Conservation (phyloP, 768 basidiomycete genomes). For the Tephrocybe sp. region DNA sequence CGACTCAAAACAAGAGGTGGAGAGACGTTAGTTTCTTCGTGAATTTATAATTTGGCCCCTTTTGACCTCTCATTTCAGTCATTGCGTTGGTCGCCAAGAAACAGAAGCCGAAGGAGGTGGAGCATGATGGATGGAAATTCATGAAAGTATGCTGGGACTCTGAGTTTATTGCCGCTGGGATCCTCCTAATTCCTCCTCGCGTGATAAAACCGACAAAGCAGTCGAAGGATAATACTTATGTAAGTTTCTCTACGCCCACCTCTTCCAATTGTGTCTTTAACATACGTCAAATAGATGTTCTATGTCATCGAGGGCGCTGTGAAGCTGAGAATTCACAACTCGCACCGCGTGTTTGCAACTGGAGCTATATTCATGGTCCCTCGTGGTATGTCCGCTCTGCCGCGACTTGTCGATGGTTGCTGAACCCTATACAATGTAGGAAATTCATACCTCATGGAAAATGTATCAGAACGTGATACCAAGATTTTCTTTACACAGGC, state of each 20-base stretch:
- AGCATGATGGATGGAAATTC: slow-evolving; percentile 59
- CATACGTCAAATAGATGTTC: slow-evolving; percentile 37
- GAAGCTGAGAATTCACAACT: slow-evolving; percentile 79
- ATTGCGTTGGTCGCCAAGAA: slow-evolving; percentile 31
- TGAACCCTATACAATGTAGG: background rate
- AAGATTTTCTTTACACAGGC: slow-evolving; percentile 94
- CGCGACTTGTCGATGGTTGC: background rate
- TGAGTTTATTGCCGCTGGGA: slow-evolving; percentile 89
- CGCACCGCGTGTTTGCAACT: slow-evolving; percentile 71
- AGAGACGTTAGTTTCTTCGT: slow-evolving; percentile 61
- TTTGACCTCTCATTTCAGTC: slow-evolving; percentile 8
- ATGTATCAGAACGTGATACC: slow-evolving; percentile 78
- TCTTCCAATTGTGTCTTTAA: background rate
- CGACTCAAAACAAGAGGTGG: slow-evolving; percentile 55
- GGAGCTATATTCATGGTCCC: slow-evolving; percentile 59
- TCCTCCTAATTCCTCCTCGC: slow-evolving; percentile 77
- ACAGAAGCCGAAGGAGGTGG: background rate
- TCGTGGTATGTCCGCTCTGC: background rate
- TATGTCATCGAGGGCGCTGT: slow-evolving; percentile 87
- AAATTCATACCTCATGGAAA: slow-evolving; percentile 81
- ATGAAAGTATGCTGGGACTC: slow-evolving; percentile 93
- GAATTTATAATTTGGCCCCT: background rate
- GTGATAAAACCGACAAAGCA: slow-evolving; percentile 83
- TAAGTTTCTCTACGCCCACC: background rate
- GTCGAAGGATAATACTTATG: slow-evolving; percentile 88